Evolutionary conservation across 306 rosid genomes (phyloP).

Genomic region (Betula pendula): DNA sequence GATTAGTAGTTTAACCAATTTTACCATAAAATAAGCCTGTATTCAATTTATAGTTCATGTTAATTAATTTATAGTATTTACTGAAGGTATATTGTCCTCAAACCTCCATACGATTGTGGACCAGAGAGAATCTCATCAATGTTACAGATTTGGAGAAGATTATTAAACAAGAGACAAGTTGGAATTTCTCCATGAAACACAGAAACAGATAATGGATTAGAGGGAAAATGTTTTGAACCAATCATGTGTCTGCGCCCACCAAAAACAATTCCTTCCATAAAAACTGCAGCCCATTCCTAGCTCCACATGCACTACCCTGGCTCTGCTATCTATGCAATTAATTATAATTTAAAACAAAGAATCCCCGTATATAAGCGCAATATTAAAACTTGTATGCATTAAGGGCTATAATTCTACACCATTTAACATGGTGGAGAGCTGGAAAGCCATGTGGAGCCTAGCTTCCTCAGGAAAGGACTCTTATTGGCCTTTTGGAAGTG

Average conservation of each 20-base stretch:
- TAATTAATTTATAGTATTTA: slow-evolving; percentile 16
- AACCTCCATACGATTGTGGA: slow-evolving; percentile 14
- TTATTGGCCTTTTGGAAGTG: slow-evolving; percentile 27
- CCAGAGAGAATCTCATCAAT: slow-evolving; percentile 37
- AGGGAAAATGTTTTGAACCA: slow-evolving; percentile 44
- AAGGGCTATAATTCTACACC: slow-evolving; percentile 49
- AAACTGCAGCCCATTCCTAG: slow-evolving; percentile 35
- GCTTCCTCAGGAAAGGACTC: slow-evolving; percentile 38
- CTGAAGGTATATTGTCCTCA: slow-evolving; percentile 11
- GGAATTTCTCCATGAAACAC: slow-evolving; percentile 38
- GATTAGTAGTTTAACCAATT: background rate
- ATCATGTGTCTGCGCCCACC: slow-evolving; percentile 53
- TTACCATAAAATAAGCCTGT: background rate
- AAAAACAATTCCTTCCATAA: slow-evolving; percentile 47
- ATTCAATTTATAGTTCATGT: background rate
- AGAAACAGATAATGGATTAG: slow-evolving; percentile 24
- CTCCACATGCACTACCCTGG: slow-evolving; percentile 67
- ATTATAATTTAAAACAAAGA: background rate
- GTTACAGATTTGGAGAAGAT: slow-evolving; percentile 27
- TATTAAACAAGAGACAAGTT: slow-evolving; percentile 38
- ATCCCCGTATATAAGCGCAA: slow-evolving; percentile 8
- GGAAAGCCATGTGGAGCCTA: slow-evolving; percentile 74
- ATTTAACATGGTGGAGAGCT: slow-evolving; percentile 43
- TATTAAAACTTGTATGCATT: slow-evolving; percentile 32
- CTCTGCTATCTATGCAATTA: slow-evolving; percentile 53